Base-by-base conservation (phyloP, 352 stramenopile species). In the Pseudoperonospora humuli region DNA sequence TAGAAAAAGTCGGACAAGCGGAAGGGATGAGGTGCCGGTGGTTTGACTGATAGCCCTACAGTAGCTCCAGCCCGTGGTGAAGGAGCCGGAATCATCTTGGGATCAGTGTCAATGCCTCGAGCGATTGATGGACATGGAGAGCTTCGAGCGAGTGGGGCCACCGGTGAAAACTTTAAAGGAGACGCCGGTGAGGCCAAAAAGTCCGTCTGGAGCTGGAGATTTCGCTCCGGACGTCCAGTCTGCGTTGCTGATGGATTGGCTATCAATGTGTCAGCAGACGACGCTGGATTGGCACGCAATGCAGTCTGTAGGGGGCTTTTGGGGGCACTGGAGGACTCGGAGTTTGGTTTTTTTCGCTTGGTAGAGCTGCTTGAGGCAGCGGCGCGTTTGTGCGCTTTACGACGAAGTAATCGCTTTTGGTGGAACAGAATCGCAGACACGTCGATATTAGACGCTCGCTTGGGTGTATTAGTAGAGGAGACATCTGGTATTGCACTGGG, bases 1-100 rank as follows among this genome's bases (percentile, higher is more conserved):
- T 88, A 91, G 18, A 91, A 66, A 29, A 91, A 88, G 39, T 91
- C 79, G 1, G 75, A 59, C 1, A 88, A 59, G 7, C 69, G 68
- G 50, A 88, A 88, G 10, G 62, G 19, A 45, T 75, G 64, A 26
- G 70, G 69, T 9, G 47, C 64, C 11, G 62, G 57, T 8, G 52
- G 54, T 26, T 45, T 55, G 0, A 29, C 25, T 33, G 41, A 23
- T 7, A 44, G 2, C 11, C 39, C 39, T 11, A 45, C 7, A 7
- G 26, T 3, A 10, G 29, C 33, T 29, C 15, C 34, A 18, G 44
- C 19, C 34, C 32, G 56, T 5, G 47, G 46, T 5, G 32, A 54
- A 8, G 31, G 11, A 3, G 29, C 8, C 2, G 31, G 36, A 8
- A 14, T 21, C 37, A 48, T 27, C 26, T 43, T 52, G 0, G 42